Evolutionary conservation across 2,329 filamentous ascomycete genomes (phyloP).

Genomic region (Colletotrichum karsti): DNA sequence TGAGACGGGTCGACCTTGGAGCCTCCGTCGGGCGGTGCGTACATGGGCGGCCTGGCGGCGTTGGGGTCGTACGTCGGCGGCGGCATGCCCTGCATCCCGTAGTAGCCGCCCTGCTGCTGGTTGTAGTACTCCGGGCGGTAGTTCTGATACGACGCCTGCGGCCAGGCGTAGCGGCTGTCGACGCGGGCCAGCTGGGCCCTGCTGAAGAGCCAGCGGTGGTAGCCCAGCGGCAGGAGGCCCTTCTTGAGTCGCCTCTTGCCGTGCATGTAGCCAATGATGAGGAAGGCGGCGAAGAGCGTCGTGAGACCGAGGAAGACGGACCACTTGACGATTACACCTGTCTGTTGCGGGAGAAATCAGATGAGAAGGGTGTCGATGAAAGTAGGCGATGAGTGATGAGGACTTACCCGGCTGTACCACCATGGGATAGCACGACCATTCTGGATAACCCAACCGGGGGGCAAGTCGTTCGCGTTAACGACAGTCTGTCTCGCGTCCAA

Average conservation of each 20-base stretch:
- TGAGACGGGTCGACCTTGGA: slow-evolving; percentile 60
- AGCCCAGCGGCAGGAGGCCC: slow-evolving; percentile 71
- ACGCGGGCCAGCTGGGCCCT: slow-evolving; percentile 53
- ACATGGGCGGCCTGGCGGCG: slow-evolving; percentile 59
- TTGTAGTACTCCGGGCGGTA: slow-evolving; percentile 47
- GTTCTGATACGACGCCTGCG: slow-evolving; percentile 45
- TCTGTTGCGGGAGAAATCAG: slow-evolving; percentile 53
- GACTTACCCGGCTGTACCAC: slow-evolving; percentile 36
- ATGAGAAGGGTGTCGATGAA: background rate
- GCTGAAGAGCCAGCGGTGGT: slow-evolving; percentile 72
- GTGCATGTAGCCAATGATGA: slow-evolving; percentile 75
- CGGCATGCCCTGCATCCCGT: slow-evolving; percentile 62
- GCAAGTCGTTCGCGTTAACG: slow-evolving; percentile 29
- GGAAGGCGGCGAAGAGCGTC: slow-evolving; percentile 65
- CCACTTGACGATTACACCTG: slow-evolving; percentile 76
- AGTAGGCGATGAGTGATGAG: background rate
- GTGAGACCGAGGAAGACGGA: slow-evolving; percentile 71
- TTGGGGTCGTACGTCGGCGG: slow-evolving; percentile 68
- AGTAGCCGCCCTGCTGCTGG: slow-evolving; percentile 35
- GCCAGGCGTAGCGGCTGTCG: slow-evolving; percentile 57
- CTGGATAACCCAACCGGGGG: slow-evolving; percentile 36
- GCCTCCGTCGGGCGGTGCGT: slow-evolving; percentile 58
- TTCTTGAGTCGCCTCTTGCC: slow-evolving; percentile 72
- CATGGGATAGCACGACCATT: slow-evolving; percentile 34
- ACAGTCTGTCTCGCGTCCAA: slow-evolving; percentile 21